Evolutionary conservation across 257 asterid genomes (phyloP), one percentile per base, ranked within the genome.

Genomic region (Salvia rosmarinus): DNA sequence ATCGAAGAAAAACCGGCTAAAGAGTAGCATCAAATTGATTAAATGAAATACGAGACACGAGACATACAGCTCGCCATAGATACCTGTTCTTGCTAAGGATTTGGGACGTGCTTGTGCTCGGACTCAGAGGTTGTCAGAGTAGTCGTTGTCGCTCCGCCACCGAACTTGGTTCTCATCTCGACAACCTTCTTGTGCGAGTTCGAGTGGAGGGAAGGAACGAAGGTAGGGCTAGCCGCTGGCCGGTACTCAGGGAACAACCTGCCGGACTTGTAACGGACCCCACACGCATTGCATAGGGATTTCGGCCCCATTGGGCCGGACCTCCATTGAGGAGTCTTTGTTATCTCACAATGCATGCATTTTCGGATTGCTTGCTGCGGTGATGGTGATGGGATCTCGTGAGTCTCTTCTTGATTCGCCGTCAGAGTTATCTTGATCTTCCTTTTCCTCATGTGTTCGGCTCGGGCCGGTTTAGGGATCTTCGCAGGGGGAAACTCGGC

Each of bases 251-350:
- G 95, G 77, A 82, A 81, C 64, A 88, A 51, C 14, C 95, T 78
- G 7, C 89, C 91, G 0, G 95, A 84, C 68, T 86, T 87, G 84
- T 85, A 81, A 16, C 95, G 86, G 6, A 88, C 89, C 0, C 91
- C 95, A 47, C 89, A 86, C 3, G 95, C 95, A 28, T 88, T 88
- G 83, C 95, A 88, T 8, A 85, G 71, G 0, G 95, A 82, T 56
- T 88, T 88, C 5, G 91, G 95, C 14, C 95, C 95, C 83, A 81
- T 58, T 0, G 95, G 91, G 0, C 95, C 95, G 0, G 83, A 83
- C 78, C 95, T 76, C 91, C 91, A 88, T 44, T 85, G 95, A 1
- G 91, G 91, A 2, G 91, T 88, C 84, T 79, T 86, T 2, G 85
- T 84, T 50, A 86, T 81, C 82, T 79, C 85, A 23, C 95, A 88